These are phyloP conservation scores for Leishmania gerbilli DNA, from an alignment of 208 protist genomes.

Conservation along the genomic window DNA sequence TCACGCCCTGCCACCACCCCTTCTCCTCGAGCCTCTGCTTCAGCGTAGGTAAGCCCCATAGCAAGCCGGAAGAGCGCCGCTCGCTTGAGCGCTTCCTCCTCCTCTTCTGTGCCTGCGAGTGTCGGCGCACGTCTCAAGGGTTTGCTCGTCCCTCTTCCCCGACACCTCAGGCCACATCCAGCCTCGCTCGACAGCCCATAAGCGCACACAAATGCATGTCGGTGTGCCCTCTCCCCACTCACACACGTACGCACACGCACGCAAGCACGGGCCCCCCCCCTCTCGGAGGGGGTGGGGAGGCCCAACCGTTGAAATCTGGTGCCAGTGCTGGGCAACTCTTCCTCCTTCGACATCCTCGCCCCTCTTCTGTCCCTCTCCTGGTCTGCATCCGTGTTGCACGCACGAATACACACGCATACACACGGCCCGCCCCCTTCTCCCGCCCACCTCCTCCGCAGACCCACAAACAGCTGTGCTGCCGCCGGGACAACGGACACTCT, in stretches of 20 bases:
- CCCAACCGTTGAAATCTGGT: too few species aligned
- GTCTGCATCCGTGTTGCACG: not conserved
- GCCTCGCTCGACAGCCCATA: not conserved
- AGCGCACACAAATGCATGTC: too few species aligned
- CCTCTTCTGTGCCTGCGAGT: constrained; percentile 1
- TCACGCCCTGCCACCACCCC: not conserved
- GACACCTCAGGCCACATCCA: not conserved
- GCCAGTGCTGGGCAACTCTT: not conserved
- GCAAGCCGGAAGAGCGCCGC: not conserved
- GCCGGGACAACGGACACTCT: not conserved
- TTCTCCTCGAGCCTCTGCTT: not conserved
- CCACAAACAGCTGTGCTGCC: not conserved
- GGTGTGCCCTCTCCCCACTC: not conserved
- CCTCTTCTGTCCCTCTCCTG: not conserved
- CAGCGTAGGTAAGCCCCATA: not conserved
- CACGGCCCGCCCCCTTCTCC: not conserved
- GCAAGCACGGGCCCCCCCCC: too few species aligned
- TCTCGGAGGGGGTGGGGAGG: too few species aligned
- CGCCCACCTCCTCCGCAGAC: not conserved
- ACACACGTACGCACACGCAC: too few species aligned
- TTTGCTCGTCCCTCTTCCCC: not conserved
- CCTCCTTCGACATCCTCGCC: not conserved
- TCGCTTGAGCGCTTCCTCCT: not conserved
- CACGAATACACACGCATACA: not conserved
- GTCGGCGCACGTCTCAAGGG: not conserved